Conservation (phyloP, 345 rosid species). For the Salix brachista region DNA sequence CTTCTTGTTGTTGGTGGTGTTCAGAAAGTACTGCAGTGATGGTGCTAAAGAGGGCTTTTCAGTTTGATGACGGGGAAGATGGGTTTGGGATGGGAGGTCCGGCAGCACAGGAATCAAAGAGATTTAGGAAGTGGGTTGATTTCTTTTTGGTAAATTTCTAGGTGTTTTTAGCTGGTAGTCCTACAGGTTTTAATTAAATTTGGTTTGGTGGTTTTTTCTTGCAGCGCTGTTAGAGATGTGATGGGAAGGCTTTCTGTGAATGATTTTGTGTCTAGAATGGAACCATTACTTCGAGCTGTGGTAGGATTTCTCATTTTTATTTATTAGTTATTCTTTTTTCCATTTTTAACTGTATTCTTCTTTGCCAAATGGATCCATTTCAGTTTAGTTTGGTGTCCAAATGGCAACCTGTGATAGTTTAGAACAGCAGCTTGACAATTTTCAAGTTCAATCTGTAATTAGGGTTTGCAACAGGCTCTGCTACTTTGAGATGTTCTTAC, state of each 20-base stretch:
- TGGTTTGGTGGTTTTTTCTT: constrained; percentile 3
- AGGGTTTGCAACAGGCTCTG: neutral
- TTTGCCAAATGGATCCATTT: neutral
- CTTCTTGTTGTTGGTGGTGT: neutral
- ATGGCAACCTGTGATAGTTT: neutral
- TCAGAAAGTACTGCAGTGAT: constrained; percentile 1
- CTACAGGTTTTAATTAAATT: neutral
- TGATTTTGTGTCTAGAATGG: constrained; percentile 35
- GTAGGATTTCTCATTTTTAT: constrained; percentile 27
- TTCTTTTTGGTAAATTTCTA: neutral
- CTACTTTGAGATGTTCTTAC: neutral
- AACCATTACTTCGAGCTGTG: constrained; percentile 42
- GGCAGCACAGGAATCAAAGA: constrained; percentile 22
- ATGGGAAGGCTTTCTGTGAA: constrained; percentile 31
- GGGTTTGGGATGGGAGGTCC: constrained; percentile 4
- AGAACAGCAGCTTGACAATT: neutral
- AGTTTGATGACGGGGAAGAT: constrained; percentile 26
- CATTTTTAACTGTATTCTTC: neutral
- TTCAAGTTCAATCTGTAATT: neutral
- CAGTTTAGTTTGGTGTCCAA: neutral
- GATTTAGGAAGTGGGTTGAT: constrained; percentile 25
- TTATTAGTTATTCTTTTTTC: neutral
- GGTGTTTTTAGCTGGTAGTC: neutral
- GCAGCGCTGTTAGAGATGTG: constrained; percentile 42
- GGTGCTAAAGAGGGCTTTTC: constrained; percentile 33